These are phyloP conservation scores for Acacia concinna DNA, from an alignment of 331 rosid genomes.

Conservation along the genomic window DNA sequence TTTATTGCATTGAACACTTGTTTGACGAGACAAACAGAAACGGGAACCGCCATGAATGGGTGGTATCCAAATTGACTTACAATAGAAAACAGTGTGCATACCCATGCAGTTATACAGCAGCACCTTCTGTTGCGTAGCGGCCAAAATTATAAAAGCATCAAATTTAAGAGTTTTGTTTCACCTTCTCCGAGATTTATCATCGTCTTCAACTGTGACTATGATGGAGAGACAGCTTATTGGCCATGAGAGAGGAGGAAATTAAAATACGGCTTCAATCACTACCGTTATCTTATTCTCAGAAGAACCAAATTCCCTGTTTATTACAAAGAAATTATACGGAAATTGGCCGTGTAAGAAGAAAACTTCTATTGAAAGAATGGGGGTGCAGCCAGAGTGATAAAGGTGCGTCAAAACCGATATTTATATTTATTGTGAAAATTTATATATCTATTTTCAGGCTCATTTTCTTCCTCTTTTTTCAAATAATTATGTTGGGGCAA, in stretches of 20 bases:
- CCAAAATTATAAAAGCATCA: neutral
- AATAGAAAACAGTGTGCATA: slow-evolving; percentile 23
- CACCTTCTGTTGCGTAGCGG: neutral
- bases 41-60: slow-evolving; percentile 26
- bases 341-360: neutral
- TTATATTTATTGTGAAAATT: too few relatives aligned
- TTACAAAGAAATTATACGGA: neutral
- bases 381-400: neutral
- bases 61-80: slow-evolving; percentile 32
- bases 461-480: too few relatives aligned
- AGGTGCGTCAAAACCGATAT: too few relatives aligned
- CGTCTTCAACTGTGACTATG: neutral
- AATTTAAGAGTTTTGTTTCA: neutral
- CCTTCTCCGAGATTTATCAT: neutral
- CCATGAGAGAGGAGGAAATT: neutral
- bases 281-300: neutral
- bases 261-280: neutral
- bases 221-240: neutral
- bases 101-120: neutral
- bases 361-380: neutral
- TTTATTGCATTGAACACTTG: slow-evolving; percentile 13
- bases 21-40: slow-evolving; percentile 28
- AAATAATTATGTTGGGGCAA: too few relatives aligned
- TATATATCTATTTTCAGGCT: too few relatives aligned
- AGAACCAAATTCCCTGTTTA: neutral